These are phyloP conservation scores for Trichoderma polysporum DNA, from an alignment of 2,329 filamentous ascomycete species.

Conservation along the genomic window DNA sequence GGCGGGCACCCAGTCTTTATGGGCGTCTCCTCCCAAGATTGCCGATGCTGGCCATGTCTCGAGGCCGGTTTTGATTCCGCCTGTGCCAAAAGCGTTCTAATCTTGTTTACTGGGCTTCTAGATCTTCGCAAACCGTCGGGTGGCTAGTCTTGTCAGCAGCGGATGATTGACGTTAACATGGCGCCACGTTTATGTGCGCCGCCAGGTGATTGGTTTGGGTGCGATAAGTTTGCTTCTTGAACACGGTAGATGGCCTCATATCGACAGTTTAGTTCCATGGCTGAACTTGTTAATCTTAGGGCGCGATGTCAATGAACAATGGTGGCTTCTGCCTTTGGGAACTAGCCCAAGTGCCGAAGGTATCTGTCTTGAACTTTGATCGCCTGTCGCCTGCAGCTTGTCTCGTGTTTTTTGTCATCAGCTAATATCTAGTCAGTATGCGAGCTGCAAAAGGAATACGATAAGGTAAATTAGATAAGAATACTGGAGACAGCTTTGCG, in stretches of 20 bases:
- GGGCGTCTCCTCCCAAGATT: neutral
- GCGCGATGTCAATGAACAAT: neutral
- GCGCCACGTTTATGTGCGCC: neutral
- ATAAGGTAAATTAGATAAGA: neutral
- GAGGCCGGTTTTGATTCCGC: neutral
- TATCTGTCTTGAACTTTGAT: too few species aligned
- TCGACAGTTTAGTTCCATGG: neutral
- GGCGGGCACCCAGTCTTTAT: neutral
- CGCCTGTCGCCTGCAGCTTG: neutral
- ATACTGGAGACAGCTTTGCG: neutral
- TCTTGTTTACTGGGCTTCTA: neutral
- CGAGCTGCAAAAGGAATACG: too few species aligned
- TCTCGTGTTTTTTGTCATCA: neutral
- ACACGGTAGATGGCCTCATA: neutral
- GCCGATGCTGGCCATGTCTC: conserved; percentile 3
- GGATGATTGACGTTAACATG: neutral
- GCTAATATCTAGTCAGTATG: neutral
- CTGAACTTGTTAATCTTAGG: neutral
- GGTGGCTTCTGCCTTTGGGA: neutral
- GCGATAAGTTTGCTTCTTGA: neutral
- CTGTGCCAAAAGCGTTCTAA: neutral
- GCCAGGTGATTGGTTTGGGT: neutral
- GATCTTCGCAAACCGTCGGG: conserved; percentile 3
- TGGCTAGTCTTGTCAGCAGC: neutral
- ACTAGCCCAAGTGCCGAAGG: neutral